phyloP scores from a whole-genome alignment of 2,329 filamentous ascomycete genomes.

The Botrytis cinerea region DNA sequence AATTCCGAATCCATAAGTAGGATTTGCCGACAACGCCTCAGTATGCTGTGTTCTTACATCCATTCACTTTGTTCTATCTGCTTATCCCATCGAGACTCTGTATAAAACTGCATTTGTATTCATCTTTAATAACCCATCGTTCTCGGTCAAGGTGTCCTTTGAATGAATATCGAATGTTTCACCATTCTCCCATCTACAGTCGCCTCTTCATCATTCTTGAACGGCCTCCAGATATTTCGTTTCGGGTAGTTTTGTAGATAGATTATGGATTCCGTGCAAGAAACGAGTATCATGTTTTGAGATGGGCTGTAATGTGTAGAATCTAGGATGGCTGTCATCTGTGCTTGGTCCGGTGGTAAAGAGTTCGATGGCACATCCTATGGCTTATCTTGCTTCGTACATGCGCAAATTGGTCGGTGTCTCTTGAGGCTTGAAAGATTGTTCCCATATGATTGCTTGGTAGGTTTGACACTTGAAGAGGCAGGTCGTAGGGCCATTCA shows the following conservation, averaged over 20 bases:
- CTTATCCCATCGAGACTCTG: not conserved
- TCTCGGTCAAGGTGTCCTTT: not conserved
- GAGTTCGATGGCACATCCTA: not conserved
- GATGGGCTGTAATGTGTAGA: too few relatives aligned
- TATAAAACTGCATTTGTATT: not conserved
- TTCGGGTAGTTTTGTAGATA: not conserved
- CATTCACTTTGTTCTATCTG: not conserved
- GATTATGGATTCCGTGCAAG: too few relatives aligned
- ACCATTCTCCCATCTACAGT: too few relatives aligned
- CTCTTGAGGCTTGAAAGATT: not conserved
- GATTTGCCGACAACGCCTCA: not conserved
- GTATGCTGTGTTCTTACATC: too few relatives aligned
- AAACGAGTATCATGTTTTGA: too few relatives aligned
- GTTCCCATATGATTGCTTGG: too few relatives aligned
- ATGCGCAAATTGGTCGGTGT: not conserved
- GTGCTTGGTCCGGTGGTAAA: not conserved
- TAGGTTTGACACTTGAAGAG: too few relatives aligned
- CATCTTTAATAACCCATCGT: not conserved
- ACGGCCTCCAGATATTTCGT: too few relatives aligned
- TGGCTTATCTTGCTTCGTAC: not conserved
- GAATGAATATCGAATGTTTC: too few relatives aligned
- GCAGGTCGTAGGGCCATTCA: too few relatives aligned
- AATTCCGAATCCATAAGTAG: too few relatives aligned
- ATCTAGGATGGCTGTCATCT: not conserved
- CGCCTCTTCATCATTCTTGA: too few relatives aligned